Conservation (phyloP, 345 rosid genomes). For the Draba incana region DNA sequence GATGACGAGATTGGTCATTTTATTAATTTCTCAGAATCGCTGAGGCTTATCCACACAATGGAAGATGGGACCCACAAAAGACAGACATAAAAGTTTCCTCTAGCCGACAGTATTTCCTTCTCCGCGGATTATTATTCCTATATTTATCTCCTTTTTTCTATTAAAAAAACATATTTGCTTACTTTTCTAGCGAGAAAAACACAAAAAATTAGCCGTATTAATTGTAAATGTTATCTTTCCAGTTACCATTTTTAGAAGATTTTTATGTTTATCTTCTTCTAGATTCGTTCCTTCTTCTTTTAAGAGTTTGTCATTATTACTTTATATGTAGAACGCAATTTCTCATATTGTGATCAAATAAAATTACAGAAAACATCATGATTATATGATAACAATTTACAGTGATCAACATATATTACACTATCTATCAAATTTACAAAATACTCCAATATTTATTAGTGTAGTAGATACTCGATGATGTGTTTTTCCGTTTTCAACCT, state of each 20-base stretch:
- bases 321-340: constrained; percentile 1
- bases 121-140: not conserved
- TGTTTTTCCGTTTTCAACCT: too few relatives aligned
- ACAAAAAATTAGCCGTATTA: constrained; percentile 1
- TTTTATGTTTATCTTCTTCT: constrained; percentile 33
- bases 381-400: too few relatives aligned
- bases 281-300: constrained; percentile 6
- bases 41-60: constrained; percentile 28
- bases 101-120: constrained; percentile 40
- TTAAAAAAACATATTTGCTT: not conserved
- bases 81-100: not conserved
- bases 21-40: constrained; percentile 5
- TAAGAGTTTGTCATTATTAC: constrained; percentile 28
- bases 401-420: too few relatives aligned
- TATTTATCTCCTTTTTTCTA: not conserved
- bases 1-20: constrained; percentile 33
- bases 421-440: too few relatives aligned
- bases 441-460: too few relatives aligned
- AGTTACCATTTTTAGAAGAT: constrained; percentile 29
- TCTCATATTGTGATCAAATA: not conserved
- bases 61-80: constrained; percentile 23
- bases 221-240: constrained; percentile 5
- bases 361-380: too few relatives aligned
- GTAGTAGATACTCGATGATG: too few relatives aligned
- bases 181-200: not conserved